These are phyloP conservation scores for Tylopilus sp. DNA, from an alignment of 768 basidiomycete species.

Conservation along the genomic window DNA sequence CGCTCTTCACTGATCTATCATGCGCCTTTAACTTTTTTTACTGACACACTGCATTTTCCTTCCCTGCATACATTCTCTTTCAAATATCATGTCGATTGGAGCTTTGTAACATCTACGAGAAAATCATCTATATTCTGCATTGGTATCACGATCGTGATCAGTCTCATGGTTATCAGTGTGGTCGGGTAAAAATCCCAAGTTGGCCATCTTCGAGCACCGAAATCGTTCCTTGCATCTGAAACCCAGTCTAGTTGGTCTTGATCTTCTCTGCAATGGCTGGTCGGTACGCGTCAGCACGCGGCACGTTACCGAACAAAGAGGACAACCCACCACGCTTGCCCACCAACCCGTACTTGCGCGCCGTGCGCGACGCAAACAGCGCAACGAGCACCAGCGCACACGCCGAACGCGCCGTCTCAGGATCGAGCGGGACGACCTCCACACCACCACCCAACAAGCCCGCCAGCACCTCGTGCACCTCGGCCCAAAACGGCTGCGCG, in stretches of 20 bases:
- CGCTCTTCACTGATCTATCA: neutral
- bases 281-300: neutral
- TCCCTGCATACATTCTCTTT: neutral
- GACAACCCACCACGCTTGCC: constrained; percentile 15
- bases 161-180: neutral
- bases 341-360: constrained; percentile 53
- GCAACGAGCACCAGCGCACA: constrained; percentile 64
- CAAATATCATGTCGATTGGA: neutral
- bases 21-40: too few relatives aligned
- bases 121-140: constrained; percentile 1
- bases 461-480: constrained; percentile 48
- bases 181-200: neutral
- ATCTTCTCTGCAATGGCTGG: constrained; percentile 23
- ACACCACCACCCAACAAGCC: constrained; percentile 39
- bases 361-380: constrained; percentile 61
- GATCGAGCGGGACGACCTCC: constrained; percentile 48
- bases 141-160: constrained; percentile 1
- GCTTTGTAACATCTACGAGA: constrained; percentile 12
- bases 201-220: neutral
- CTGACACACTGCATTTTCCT: neutral
- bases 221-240: neutral
- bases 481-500: constrained; percentile 81
- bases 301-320: neutral
- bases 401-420: constrained; percentile 63
- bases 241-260: constrained; percentile 22